A percentile compares a stretch with the other conserved stretches of the same genome.
These are phyloP conservation scores for Trichoderma sp. DNA, from an alignment of 2,329 filamentous ascomycete species.

Conservation along the genomic window DNA sequence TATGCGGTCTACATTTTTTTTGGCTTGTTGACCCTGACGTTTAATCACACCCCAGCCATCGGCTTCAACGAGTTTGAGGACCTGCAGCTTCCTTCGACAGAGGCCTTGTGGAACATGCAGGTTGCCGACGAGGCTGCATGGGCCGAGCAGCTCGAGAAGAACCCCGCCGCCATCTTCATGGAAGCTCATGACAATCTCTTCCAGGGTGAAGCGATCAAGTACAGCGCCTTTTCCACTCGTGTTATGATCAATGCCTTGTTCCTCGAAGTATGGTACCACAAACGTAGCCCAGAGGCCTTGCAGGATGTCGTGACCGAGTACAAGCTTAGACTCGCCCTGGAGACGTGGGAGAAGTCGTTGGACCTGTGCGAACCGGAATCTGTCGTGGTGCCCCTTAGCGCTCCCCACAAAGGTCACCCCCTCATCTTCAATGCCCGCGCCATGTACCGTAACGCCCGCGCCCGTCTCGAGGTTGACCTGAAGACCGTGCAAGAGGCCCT, in stretches of 20 bases:
- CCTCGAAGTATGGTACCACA: conserved; percentile 98
- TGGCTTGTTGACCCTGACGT: conserved; percentile 88
- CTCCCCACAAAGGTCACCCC: conserved; percentile 93
- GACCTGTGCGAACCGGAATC: conserved; percentile 91
- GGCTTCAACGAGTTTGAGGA: conserved; percentile 98
- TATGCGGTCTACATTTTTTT: conserved; percentile 99
- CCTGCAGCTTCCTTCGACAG: conserved; percentile 86
- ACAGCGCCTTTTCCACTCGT: conserved; percentile 94
- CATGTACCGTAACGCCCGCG: conserved; percentile 91
- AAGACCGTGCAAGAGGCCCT: conserved; percentile 96
- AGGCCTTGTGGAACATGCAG: conserved; percentile 90
- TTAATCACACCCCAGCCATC: conserved; percentile 97
- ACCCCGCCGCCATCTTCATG: conserved; percentile 81
- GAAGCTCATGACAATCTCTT: conserved; percentile 94
- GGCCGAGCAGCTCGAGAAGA: conserved; percentile 73
- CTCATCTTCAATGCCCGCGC: conserved; percentile 98
- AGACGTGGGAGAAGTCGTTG: conserved; percentile 98
- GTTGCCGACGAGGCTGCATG: conserved; percentile 77
- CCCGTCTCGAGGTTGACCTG: conserved; percentile 89
- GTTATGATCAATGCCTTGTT: conserved; percentile 99
- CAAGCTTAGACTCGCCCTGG: conserved; percentile 90
- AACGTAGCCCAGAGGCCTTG: conserved; percentile 94
- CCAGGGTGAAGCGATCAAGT: conserved; percentile 85
- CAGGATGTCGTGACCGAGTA: conserved; percentile 98
- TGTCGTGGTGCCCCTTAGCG: conserved; percentile 84